phyloP scores from a whole-genome alignment of 2,329 filamentous ascomycete species.

The Aspergillus fumigatus region DNA sequence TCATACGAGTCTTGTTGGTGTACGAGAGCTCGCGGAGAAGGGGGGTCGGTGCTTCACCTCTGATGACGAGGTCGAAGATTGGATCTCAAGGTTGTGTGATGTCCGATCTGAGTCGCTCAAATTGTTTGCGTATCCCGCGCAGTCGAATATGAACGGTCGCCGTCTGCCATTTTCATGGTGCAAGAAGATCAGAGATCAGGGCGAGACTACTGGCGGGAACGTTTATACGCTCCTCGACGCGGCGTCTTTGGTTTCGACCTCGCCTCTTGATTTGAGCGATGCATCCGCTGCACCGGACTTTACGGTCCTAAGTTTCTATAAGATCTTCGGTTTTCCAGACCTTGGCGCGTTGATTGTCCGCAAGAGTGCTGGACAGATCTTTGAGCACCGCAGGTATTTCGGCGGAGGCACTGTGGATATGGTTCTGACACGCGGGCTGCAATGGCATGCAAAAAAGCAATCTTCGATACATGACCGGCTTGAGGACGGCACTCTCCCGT shows the following conservation, averaged over 20 bases:
- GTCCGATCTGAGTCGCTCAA: conserved; percentile 18
- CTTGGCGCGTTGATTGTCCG: conserved; percentile 79
- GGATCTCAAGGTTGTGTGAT: conserved; percentile 48
- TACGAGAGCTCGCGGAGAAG: conserved; percentile 63
- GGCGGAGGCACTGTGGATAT: conserved; percentile 92
- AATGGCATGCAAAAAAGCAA: conserved; percentile 77
- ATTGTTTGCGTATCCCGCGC: conserved; percentile 79
- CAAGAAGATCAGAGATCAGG: conserved; percentile 39
- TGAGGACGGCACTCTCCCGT: conserved; percentile 86
- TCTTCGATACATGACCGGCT: conserved; percentile 70
- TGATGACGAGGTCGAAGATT: conserved; percentile 60
- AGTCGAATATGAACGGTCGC: conserved; percentile 87
- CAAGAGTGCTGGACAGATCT: conserved; percentile 60
- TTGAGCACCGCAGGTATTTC: conserved; percentile 73
- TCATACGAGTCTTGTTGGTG: conserved; percentile 83
- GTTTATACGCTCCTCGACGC: conserved; percentile 75
- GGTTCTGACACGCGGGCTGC: conserved; percentile 70
- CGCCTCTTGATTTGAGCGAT: conserved; percentile 66
- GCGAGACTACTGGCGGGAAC: conserved; percentile 27
- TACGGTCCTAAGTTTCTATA: conserved; percentile 82
- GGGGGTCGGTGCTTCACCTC: conserved; percentile 61
- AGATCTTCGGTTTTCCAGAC: conserved; percentile 96
- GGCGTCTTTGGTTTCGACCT: conserved; percentile 73
- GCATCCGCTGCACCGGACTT: conserved; percentile 69
- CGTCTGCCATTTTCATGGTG: conserved; percentile 71